Percentiles rank a stretch among this genome's conserved stretches.
Evolutionary conservation across 2,329 filamentous ascomycete species (phyloP).

Genomic region (Fusarium xyrophilum): DNA sequence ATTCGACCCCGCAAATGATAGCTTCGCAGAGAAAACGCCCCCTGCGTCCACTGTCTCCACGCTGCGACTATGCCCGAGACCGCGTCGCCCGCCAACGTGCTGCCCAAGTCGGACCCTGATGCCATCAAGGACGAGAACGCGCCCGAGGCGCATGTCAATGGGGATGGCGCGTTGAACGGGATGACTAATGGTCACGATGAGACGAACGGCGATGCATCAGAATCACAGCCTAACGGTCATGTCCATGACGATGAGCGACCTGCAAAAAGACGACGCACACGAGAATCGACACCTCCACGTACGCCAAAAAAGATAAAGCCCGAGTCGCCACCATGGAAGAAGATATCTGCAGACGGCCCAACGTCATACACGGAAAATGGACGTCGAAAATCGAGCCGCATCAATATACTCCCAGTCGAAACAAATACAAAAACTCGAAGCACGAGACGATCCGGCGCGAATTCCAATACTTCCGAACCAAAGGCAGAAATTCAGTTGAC

Average conservation of each 20-base stretch:
- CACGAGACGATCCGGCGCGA: constrained; percentile 54
- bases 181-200: constrained; percentile 18
- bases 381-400: constrained; percentile 69
- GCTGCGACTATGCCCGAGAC: constrained; percentile 64
- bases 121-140: constrained; percentile 39
- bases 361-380: constrained; percentile 82
- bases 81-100: constrained; percentile 61
- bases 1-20: constrained; percentile 65
- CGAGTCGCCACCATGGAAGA: constrained; percentile 93
- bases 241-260: constrained; percentile 56
- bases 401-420: constrained; percentile 64
- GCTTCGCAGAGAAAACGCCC: constrained; percentile 61
- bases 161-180: constrained; percentile 30
- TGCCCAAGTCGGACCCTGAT: constrained; percentile 43
- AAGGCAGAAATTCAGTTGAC: constrained; percentile 41
- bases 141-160: constrained; percentile 23
- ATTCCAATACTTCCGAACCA: constrained; percentile 46
- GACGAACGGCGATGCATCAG: constrained; percentile 37
- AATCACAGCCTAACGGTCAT: constrained; percentile 50
- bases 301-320: constrained; percentile 52
- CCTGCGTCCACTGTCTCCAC: constrained; percentile 52
- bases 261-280: constrained; percentile 70
- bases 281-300: constrained; percentile 55
- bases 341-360: constrained; percentile 81
- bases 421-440: constrained; percentile 59